Percentiles rank a stretch among this genome's conserved stretches.
phyloP scores from a whole-genome alignment of 2,329 filamentous ascomycete genomes.

The Neopestalotiopsis rosae region DNA sequence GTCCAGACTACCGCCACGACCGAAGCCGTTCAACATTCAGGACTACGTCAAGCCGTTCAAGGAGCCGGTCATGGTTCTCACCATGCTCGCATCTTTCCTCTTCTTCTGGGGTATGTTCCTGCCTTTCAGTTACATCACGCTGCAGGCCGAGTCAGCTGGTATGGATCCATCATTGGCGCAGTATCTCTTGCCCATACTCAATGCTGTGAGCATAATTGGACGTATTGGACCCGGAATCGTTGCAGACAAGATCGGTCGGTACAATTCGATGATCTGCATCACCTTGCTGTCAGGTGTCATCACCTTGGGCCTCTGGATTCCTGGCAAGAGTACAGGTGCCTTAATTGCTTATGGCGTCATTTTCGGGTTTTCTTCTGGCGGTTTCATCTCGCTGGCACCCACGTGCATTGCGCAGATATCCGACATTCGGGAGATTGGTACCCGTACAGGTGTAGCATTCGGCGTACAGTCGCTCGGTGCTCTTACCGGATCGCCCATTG shows the following conservation, averaged over 20 bases:
- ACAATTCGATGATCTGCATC: conserved; percentile 51
- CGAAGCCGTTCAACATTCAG: conserved; percentile 46
- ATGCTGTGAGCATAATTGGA: conserved; percentile 56
- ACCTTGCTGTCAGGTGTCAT: conserved; percentile 46
- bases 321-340: conserved; percentile 51
- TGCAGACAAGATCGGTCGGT: conserved; percentile 46
- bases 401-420: conserved; percentile 73
- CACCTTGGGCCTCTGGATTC: conserved; percentile 48
- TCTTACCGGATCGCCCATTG: conserved; percentile 71
- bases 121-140: conserved; percentile 58
- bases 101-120: conserved; percentile 65
- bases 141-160: conserved; percentile 52
- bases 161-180: conserved; percentile 46
- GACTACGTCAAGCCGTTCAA: conserved; percentile 53
- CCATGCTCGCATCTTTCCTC: conserved; percentile 54
- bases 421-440: conserved; percentile 72
- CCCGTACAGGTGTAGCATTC: conserved; percentile 69
- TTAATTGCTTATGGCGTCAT: conserved; percentile 65
- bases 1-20: conserved; percentile 40
- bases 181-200: conserved; percentile 63
- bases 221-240: conserved; percentile 56
- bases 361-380: conserved; percentile 70
- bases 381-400: conserved; percentile 65
- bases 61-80: conserved; percentile 51
- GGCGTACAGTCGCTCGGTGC: conserved; percentile 67